Evolutionary conservation across 768 basidiomycete species (phyloP).

Genomic region (Suillus ampliporus): DNA sequence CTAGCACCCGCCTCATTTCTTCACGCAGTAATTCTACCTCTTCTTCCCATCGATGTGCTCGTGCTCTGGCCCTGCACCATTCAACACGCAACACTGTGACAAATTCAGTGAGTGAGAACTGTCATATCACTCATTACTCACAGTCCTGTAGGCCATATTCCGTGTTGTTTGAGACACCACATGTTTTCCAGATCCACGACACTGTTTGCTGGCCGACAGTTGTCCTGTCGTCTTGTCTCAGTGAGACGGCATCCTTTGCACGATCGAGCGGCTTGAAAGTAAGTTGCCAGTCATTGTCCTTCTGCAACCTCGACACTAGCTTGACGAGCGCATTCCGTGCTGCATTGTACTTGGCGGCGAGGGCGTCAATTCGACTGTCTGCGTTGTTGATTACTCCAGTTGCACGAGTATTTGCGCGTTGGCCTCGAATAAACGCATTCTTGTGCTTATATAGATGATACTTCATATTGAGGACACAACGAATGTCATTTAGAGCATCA

Average conservation of each 20-base stretch:
- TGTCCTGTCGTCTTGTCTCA: not conserved
- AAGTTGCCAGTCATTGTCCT: not conserved
- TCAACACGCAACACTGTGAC: slow-evolving; percentile 22
- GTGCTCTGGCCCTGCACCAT: slow-evolving; percentile 22
- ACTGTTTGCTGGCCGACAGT: slow-evolving; percentile 12
- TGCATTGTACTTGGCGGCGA: slow-evolving; percentile 13
- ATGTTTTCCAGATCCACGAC: slow-evolving; percentile 12
- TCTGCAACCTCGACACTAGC: not conserved
- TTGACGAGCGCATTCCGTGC: slow-evolving; percentile 10
- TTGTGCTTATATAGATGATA: slow-evolving; percentile 39
- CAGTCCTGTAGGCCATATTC: not conserved
- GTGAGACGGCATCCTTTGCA: not conserved
- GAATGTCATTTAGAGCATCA: slow-evolving; percentile 34
- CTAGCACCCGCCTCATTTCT: slow-evolving; percentile 28
- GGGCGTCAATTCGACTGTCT: too few relatives aligned
- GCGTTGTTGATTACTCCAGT: too few relatives aligned
- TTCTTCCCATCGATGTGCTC: slow-evolving; percentile 22
- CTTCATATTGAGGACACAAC: slow-evolving; percentile 31
- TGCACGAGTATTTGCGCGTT: slow-evolving; percentile 4
- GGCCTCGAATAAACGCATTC: slow-evolving; percentile 17
- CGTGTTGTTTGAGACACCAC: not conserved
- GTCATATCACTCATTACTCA: not conserved
- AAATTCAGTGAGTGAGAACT: not conserved
- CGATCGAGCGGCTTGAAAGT: not conserved
- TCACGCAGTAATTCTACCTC: slow-evolving; percentile 28